Percentiles rank a stretch among this genome's conserved stretches.
phyloP scores from a whole-genome alignment of 305 asterid species.

The Fraxinus albicans region DNA sequence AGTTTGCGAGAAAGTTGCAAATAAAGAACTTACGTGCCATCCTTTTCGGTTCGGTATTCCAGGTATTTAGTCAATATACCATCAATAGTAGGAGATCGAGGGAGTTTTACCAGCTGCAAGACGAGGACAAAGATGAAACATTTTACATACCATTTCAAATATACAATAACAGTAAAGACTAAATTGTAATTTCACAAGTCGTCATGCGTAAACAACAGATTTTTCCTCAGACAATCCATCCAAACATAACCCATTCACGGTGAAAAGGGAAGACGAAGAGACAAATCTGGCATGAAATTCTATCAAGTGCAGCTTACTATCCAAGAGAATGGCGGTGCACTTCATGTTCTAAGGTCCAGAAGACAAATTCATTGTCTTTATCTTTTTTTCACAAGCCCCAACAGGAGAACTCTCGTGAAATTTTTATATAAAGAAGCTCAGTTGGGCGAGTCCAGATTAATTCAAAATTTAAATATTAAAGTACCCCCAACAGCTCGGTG shows the following conservation, averaged over 20 bases:
- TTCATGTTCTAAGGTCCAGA: not conserved
- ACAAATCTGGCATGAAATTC: not conserved
- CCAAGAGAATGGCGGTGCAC: not conserved
- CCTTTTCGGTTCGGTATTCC: slow-evolving; percentile 75
- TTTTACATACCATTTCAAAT: slow-evolving; percentile 1
- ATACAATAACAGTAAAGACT: not conserved
- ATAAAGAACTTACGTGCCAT: slow-evolving; percentile 64
- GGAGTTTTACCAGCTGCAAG: slow-evolving; percentile 92
- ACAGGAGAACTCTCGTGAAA: not conserved
- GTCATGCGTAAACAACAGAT: slow-evolving; percentile 12
- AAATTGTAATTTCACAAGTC: slow-evolving; percentile 2
- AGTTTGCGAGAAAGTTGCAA: slow-evolving; percentile 16
- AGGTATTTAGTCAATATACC: slow-evolving; percentile 76
- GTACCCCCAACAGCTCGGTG: not conserved
- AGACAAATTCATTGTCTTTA: slow-evolving; percentile 4
- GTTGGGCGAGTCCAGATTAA: not conserved
- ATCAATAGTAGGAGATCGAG: slow-evolving; percentile 82
- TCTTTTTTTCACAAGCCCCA: not conserved
- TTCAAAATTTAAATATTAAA: not conserved
- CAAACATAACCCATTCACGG: not conserved
- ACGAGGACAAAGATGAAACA: slow-evolving; percentile 12
- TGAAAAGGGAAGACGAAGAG: not conserved
- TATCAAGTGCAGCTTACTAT: not conserved
- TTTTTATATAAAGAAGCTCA: not conserved
- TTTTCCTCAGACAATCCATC: not conserved